phyloP scores from a whole-genome alignment of 2,329 filamentous ascomycete genomes.

The Sarocladium kiliense region DNA sequence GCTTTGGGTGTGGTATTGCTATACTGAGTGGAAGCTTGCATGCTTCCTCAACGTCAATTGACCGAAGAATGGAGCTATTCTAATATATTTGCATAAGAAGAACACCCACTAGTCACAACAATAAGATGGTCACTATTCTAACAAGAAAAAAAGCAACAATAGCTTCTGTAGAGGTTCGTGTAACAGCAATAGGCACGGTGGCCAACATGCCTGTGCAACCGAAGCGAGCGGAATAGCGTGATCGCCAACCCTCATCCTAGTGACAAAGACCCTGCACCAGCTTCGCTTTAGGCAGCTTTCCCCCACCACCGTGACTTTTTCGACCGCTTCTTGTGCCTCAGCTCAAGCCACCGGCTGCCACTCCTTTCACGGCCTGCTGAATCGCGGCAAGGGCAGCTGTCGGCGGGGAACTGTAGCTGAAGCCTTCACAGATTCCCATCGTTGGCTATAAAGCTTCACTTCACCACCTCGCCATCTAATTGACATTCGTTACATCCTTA shows the following conservation, averaged over 20 bases:
- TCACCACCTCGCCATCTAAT: neutral
- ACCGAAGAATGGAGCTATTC: too few relatives aligned
- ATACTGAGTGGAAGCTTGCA: too few relatives aligned
- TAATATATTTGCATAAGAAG: too few relatives aligned
- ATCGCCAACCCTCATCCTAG: neutral
- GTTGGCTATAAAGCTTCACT: slow-evolving; percentile 9
- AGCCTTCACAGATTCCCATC: neutral
- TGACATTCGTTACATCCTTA: neutral
- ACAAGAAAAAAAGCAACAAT: neutral
- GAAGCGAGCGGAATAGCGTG: neutral
- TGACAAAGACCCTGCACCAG: neutral
- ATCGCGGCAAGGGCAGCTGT: neutral
- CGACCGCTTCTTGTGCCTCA: neutral
- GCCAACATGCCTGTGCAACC: neutral
- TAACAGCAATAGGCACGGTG: too few relatives aligned
- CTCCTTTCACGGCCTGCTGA: neutral
- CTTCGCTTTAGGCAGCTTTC: slow-evolving; percentile 4
- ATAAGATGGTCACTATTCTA: neutral
- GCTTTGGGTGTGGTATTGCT: too few relatives aligned
- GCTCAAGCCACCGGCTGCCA: neutral
- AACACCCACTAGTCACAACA: too few relatives aligned
- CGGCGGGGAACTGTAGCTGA: neutral
- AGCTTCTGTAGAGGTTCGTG: neutral
- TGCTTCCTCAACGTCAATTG: too few relatives aligned
- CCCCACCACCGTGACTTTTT: neutral